phyloP scores from a whole-genome alignment of 345 rosid genomes.

The Hibiscus syriacus region DNA sequence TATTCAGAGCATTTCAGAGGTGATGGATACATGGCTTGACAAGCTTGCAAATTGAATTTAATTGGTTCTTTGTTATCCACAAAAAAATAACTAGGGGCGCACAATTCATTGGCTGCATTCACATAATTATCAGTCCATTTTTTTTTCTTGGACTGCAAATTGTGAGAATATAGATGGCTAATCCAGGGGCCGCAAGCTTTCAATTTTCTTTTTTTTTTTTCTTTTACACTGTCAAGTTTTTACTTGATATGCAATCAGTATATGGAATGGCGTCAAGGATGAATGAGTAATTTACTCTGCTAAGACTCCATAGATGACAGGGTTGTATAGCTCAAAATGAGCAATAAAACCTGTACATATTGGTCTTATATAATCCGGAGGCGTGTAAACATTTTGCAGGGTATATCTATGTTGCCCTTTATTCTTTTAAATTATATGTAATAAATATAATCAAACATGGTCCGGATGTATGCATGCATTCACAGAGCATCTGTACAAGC shows the following conservation, averaged over 20 bases:
- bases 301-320: not conserved
- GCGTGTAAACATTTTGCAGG: no score
- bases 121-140: slow-evolving; percentile 24
- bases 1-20: slow-evolving; percentile 47
- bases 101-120: slow-evolving; percentile 17
- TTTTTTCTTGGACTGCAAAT: slow-evolving; percentile 28
- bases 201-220: not conserved
- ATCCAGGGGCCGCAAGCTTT: slow-evolving; percentile 24
- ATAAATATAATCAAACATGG: no score
- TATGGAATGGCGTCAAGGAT: no score
- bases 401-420: no score
- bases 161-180: slow-evolving; percentile 23
- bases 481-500: no score
- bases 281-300: not conserved
- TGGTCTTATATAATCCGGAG: not conserved
- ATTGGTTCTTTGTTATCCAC: not conserved
- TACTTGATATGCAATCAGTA: no score
- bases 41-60: slow-evolving; percentile 28
- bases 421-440: no score
- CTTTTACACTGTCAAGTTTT: slow-evolving; percentile 16
- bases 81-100: not conserved
- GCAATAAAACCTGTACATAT: not conserved
- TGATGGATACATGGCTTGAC: slow-evolving; percentile 59
- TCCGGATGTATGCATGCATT: no score
- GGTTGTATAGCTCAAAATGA: not conserved